phyloP scores from a whole-genome alignment of 2,329 filamentous ascomycete species.

The Stylonectria norvegica region DNA sequence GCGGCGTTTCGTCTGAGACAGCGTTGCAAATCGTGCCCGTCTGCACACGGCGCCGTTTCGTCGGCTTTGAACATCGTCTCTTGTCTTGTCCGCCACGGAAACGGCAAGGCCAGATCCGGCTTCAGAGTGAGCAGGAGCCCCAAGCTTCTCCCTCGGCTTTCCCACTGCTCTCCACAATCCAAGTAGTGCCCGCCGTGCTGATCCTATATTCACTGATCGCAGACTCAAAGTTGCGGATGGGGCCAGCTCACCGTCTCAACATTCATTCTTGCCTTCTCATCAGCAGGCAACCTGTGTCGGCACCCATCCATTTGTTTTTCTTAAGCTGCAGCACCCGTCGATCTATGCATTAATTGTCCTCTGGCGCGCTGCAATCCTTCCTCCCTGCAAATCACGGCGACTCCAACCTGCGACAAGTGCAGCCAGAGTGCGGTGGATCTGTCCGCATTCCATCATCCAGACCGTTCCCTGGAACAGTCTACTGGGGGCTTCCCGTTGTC shows the following conservation, averaged over 20 bases:
- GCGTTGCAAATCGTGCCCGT: slow-evolving; percentile 2
- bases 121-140: not conserved
- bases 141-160: not conserved
- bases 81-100: not conserved
- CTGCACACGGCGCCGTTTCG: slow-evolving; percentile 4
- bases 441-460: slow-evolving; percentile 24
- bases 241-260: no score
- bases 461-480: slow-evolving; percentile 22
- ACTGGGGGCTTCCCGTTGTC: slow-evolving; percentile 18
- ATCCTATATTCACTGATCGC: not conserved
- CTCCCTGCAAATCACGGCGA: not conserved
- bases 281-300: no score
- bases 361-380: not conserved
- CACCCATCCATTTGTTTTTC: no score
- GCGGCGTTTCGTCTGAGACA: slow-evolving; percentile 6
- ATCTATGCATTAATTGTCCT: not conserved
- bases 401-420: slow-evolving; percentile 11
- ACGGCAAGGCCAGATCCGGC: slow-evolving; percentile 1
- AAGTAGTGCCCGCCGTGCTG: not conserved
- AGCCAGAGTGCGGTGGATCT: slow-evolving; percentile 21
- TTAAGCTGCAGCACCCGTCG: not conserved
- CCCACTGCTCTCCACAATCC: not conserved
- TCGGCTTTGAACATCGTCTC: slow-evolving; percentile 2
- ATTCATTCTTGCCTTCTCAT: no score
- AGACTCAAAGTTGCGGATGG: no score